phyloP scores from a whole-genome alignment of 2,329 filamentous ascomycete species.

The Calycina herbarum region DNA sequence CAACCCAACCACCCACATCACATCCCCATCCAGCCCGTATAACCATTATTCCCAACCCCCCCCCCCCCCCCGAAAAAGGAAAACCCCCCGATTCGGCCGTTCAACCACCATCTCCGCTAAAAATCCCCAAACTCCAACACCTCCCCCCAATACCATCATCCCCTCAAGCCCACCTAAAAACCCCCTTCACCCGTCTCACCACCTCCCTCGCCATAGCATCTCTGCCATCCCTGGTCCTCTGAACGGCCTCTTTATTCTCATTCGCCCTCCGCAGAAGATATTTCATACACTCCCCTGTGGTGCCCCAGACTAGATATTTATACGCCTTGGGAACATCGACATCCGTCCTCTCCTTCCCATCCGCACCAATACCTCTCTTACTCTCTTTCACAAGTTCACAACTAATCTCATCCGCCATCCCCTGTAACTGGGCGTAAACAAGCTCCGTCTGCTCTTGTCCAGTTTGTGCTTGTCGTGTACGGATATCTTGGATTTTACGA shows the following conservation, averaged over 20 bases:
- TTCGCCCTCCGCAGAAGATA: conserved; percentile 67
- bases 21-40: no score
- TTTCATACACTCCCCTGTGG: conserved; percentile 77
- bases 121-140: no score
- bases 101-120: no score
- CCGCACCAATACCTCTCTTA: conserved; percentile 7
- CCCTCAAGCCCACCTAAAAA: background rate
- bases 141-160: no score
- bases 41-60: no score
- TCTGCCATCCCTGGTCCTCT: conserved; percentile 60
- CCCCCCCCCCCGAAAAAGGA: no score
- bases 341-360: conserved; percentile 30
- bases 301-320: conserved; percentile 71
- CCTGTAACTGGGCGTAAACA: conserved; percentile 79
- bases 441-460: conserved; percentile 45
- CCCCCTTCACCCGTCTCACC: conserved; percentile 40
- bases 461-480: conserved; percentile 43
- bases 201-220: conserved; percentile 65
- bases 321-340: conserved; percentile 57
- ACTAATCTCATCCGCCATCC: conserved; percentile 94
- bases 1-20: no score
- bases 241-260: conserved; percentile 72
- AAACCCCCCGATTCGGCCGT: no score
- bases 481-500: conserved; percentile 52
- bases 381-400: conserved; percentile 50